These are phyloP conservation scores for Cenchrus fungigraminus DNA, from an alignment of 176 grass and related monocot species.

Conservation along the genomic window DNA sequence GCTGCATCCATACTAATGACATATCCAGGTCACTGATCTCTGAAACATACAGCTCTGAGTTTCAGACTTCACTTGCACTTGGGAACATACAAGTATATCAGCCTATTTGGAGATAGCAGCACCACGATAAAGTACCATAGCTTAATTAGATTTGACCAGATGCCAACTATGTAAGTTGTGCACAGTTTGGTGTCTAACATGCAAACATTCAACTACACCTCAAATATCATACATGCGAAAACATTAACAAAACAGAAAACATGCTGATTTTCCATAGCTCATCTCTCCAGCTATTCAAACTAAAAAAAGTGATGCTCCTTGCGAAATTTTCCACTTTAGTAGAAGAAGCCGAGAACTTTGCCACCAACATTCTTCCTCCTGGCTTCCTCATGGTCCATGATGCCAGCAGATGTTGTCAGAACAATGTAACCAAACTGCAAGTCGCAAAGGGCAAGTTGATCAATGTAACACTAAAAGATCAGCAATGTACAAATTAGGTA, in stretches of 20 bases:
- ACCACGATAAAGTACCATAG: background rate
- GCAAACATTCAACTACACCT: background rate
- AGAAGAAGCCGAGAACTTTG: constrained; percentile 73
- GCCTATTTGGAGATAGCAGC: background rate
- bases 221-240: background rate
- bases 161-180: constrained; percentile 8
- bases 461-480: background rate
- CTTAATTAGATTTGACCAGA: background rate
- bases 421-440: constrained; percentile 74
- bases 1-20: background rate
- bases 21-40: background rate
- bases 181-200: background rate
- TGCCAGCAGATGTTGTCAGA: constrained; percentile 71
- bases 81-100: background rate
- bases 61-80: background rate
- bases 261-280: constrained; percentile 6
- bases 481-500: background rate
- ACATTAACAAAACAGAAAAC: constrained; percentile 11
- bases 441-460: background rate
- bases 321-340: constrained; percentile 39
- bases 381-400: constrained; percentile 74
- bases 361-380: constrained; percentile 69
- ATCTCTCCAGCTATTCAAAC: constrained; percentile 25
- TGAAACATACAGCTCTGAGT: background rate
- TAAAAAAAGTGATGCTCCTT: constrained; percentile 26